Percentiles rank a stretch among this genome's conserved stretches.
phyloP scores from a whole-genome alignment of 352 stramenopile genomes.

The Phytophthora nicotianae region DNA sequence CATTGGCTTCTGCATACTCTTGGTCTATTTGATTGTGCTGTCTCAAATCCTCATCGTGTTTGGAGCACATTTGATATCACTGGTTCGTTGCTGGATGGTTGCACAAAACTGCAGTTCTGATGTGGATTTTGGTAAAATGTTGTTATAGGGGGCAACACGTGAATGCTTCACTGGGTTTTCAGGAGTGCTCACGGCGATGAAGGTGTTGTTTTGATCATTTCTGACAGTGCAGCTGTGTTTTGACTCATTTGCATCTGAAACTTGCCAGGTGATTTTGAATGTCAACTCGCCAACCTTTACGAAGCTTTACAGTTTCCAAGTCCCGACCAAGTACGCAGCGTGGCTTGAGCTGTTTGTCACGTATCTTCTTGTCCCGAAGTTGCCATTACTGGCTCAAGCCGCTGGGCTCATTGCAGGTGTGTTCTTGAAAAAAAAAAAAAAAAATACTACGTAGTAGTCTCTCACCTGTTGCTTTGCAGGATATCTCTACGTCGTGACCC shows the following conservation, averaged over 20 bases:
- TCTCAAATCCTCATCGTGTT: constrained; percentile 65
- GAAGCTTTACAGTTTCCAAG: constrained; percentile 66
- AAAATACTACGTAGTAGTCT: background rate
- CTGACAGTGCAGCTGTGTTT: background rate
- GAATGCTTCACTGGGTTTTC: constrained; percentile 85
- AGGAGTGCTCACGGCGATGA: constrained; percentile 78
- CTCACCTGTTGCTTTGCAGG: constrained; percentile 17
- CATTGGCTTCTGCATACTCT: constrained; percentile 50
- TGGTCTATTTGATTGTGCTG: constrained; percentile 64
- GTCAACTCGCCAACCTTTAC: constrained; percentile 70
- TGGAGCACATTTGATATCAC: constrained; percentile 38
- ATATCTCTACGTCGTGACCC: constrained; percentile 39
- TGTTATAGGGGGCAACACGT: constrained; percentile 38
- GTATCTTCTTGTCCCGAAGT: constrained; percentile 75
- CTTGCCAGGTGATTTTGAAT: constrained; percentile 75
- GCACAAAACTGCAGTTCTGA: background rate
- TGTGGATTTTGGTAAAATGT: background rate
- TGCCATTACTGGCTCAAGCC: constrained; percentile 87
- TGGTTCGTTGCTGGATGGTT: constrained; percentile 13
- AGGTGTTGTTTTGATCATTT: constrained; percentile 38
- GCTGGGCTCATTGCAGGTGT: constrained; percentile 86
- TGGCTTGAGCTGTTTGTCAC: constrained; percentile 91
- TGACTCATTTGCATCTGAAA: background rate
- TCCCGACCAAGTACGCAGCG: constrained; percentile 88
- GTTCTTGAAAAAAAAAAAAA: background rate